Conservation (phyloP, 2,329 filamentous ascomycete genomes). For the Fusarium graminum region DNA sequence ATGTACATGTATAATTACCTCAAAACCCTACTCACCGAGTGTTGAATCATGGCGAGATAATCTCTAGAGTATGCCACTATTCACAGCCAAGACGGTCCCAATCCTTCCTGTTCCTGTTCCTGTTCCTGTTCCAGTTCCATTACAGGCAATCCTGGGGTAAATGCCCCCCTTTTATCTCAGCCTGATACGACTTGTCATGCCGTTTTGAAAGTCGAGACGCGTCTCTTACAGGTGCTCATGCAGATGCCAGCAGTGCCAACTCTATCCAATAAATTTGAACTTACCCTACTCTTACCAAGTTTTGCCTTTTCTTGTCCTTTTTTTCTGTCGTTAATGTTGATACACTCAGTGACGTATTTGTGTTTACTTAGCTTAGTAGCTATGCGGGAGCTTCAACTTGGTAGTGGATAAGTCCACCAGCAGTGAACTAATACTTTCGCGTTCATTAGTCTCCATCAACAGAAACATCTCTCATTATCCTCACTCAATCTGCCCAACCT, state of each 20-base stretch:
- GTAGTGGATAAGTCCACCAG: neutral
- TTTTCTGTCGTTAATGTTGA: neutral
- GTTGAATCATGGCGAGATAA: constrained; percentile 4
- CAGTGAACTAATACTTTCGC: neutral
- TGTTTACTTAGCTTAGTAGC: neutral
- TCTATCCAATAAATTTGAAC: constrained; percentile 9
- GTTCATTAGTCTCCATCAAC: neutral
- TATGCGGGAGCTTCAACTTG: constrained; percentile 3
- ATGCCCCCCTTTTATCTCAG: constrained; percentile 18
- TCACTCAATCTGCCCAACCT: constrained; percentile 30
- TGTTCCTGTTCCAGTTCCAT: too few species aligned
- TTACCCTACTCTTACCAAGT: neutral
- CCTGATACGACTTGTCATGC: constrained; percentile 43
- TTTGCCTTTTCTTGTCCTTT: neutral
- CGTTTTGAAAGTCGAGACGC: constrained; percentile 40
- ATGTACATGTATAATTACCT: constrained; percentile 11
- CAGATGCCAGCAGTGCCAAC: constrained; percentile 4
- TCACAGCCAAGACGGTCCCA: constrained; percentile 27
- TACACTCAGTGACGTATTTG: constrained; percentile 19
- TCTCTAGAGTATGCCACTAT: constrained; percentile 32
- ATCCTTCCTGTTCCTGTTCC: neutral
- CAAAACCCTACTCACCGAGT: constrained; percentile 19
- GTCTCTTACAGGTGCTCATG: constrained; percentile 26
- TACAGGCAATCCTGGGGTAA: constrained; percentile 45
- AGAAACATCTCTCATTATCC: neutral